These are phyloP conservation scores for Priceomyces castillae DNA, from an alignment of 805 yeast genomes.

Conservation along the genomic window DNA sequence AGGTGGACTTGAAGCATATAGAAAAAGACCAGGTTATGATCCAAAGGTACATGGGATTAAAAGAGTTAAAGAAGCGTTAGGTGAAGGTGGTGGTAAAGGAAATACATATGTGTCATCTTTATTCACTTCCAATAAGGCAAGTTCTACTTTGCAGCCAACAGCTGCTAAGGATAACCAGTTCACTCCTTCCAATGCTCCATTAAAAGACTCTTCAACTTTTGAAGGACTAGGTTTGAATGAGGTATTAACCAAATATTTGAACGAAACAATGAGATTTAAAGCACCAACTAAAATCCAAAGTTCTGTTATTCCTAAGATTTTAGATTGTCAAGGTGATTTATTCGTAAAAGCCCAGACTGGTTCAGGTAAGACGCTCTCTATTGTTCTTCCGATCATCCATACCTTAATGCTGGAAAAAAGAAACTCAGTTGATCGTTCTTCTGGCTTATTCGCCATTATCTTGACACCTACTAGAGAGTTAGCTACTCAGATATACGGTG, in stretches of 20 bases:
- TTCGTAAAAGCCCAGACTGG: slow-evolving; percentile 98
- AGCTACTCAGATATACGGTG: slow-evolving; percentile 85
- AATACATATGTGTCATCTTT: slow-evolving; percentile 80
- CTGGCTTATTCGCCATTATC: slow-evolving; percentile 87
- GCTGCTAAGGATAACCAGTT: slow-evolving; percentile 33
- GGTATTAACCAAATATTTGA: slow-evolving; percentile 51
- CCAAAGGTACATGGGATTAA: slow-evolving; percentile 1
- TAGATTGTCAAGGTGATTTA: slow-evolving; percentile 50
- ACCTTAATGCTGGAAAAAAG: slow-evolving; percentile 55
- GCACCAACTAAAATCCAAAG: slow-evolving; percentile 88
- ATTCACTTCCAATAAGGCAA: slow-evolving; percentile 46
- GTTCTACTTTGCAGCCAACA: slow-evolving; percentile 59
- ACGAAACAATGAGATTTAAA: slow-evolving; percentile 50
- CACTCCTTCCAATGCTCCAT: slow-evolving; percentile 83
- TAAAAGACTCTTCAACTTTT: slow-evolving; percentile 66
- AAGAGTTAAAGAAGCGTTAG: slow-evolving; percentile 26
- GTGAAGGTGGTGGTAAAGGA: slow-evolving; percentile 52
- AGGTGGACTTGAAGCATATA: not conserved
- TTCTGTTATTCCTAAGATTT: slow-evolving; percentile 62
- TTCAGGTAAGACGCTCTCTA: slow-evolving; percentile 93
- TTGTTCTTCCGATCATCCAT: slow-evolving; percentile 77
- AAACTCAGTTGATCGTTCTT: slow-evolving; percentile 49
- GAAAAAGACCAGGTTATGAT: not conserved
- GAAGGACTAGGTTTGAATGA: slow-evolving; percentile 66
- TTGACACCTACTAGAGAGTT: slow-evolving; percentile 94